Evolutionary conservation across 345 rosid species (phyloP), one percentile per base, ranked within the genome.

Genomic region (Lepidium sativum): DNA sequence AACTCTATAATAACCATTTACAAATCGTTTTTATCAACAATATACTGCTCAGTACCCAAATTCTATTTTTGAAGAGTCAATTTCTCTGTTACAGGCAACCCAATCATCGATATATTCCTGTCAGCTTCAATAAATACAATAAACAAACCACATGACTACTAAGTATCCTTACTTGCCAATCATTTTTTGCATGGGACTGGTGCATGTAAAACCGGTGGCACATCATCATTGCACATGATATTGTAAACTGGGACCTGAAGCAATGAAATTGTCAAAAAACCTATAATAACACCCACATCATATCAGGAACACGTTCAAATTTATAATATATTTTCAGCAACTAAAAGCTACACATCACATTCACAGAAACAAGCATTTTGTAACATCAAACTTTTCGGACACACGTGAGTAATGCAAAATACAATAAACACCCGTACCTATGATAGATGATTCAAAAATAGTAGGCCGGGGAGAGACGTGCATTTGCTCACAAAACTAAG

Each of bases 151-250:
- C 44, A 34, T 23, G 44, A 43, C 41, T 6, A 39, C 21, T 31
- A 64, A 67, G 18, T 11, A 63, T 32, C 48, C 32, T 45, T 60
- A 81, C 86, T 84, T 80, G 75, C 84, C 84, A 80, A 54, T 79
- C 82, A 67, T 86, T 85, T 77, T 78, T 83, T 8, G 63, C 76
- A 63, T 78, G 88, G 61, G 88, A 86, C 16, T 83, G 91, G 15
- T 79, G 80, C 83, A 83, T 73, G 72, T 80, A 86, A 79, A 83
- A 86, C 70, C 74, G 75, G 73, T 83, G 91, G 70, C 91, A 86
- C 76, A 86, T 71, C 75, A 81, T 53, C 82, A 78, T 81, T 35
- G 88, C 84, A 70, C 78, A 74, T 40, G 80, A 80, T 62, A 81
- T 79, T 25, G 78, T 67, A 65, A 83, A 78, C 70, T 81, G 91